Evolutionary conservation across 148 eudicot species (phyloP).

Genomic region (Camellia lanceoleosa): DNA sequence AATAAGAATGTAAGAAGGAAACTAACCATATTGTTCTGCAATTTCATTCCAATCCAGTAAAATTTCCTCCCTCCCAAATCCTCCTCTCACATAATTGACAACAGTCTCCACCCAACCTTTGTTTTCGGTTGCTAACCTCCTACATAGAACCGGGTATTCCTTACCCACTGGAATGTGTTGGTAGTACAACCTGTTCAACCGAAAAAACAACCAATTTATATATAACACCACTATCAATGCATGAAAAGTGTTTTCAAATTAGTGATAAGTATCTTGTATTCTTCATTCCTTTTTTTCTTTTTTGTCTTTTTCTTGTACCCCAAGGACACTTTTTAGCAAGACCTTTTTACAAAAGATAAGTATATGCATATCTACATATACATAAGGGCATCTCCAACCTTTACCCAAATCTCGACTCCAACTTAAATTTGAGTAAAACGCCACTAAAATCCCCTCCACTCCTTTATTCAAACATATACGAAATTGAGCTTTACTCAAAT

Average conservation of each 20-base stretch:
- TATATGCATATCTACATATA: neutral
- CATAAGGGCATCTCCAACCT: neutral
- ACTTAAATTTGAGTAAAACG: neutral
- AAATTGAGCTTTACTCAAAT: no score
- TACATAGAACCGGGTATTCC: conserved; percentile 87
- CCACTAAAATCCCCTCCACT: neutral
- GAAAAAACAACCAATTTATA: conserved; percentile 8
- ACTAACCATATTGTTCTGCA: conserved; percentile 66
- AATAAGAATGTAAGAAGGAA: conserved; percentile 6
- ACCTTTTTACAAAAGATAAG: no score
- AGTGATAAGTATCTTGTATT: no score
- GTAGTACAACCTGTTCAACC: conserved; percentile 68
- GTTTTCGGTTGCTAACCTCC: conserved; percentile 45
- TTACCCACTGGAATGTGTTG: conserved; percentile 88
- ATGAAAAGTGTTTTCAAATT: no score
- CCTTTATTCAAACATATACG: neutral
- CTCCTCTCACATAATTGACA: conserved; percentile 36
- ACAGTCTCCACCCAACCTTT: conserved; percentile 41
- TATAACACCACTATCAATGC: neutral
- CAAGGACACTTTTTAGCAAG: no score
- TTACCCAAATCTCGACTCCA: neutral
- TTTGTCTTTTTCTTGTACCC: no score
- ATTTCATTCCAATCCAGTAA: conserved; percentile 97
- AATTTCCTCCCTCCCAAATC: conserved; percentile 47
- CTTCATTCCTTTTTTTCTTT: no score